These are phyloP conservation scores for Mangifera indica DNA, from an alignment of 345 rosid genomes.

Conservation along the genomic window DNA sequence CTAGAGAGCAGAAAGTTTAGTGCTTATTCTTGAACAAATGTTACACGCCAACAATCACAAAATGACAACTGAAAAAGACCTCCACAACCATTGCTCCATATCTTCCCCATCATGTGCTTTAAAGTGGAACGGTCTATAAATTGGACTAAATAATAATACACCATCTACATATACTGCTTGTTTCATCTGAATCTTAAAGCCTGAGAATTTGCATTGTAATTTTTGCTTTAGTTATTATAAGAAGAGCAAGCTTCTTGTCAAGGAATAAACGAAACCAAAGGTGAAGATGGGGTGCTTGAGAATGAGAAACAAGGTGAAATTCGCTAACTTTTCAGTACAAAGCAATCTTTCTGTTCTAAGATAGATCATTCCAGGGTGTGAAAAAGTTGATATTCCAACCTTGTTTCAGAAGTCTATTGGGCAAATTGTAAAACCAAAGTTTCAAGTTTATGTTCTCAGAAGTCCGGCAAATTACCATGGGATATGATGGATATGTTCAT, in stretches of 20 bases:
- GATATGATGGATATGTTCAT: slow-evolving; percentile 17
- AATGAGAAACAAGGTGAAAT: slow-evolving; percentile 33
- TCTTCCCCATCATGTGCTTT: slow-evolving; percentile 29
- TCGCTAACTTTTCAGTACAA: slow-evolving; percentile 17
- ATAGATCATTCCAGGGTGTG: slow-evolving; percentile 48
- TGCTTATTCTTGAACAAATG: neutral
- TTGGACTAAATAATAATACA: no score
- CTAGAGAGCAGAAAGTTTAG: neutral
- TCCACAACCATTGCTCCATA: slow-evolving; percentile 28
- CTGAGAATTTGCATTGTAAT: neutral
- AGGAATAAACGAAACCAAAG: slow-evolving; percentile 20
- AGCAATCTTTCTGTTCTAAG: slow-evolving; percentile 39
- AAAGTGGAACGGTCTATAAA: slow-evolving; percentile 1
- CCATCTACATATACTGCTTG: slow-evolving; percentile 3
- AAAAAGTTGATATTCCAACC: slow-evolving; percentile 37
- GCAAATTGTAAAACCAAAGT: slow-evolving; percentile 42
- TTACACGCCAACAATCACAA: slow-evolving; percentile 4
- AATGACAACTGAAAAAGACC: slow-evolving; percentile 18
- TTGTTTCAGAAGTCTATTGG: slow-evolving; percentile 48
- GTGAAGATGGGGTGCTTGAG: slow-evolving; percentile 19
- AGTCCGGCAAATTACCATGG: slow-evolving; percentile 36
- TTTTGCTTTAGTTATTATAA: neutral
- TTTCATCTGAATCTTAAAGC: neutral
- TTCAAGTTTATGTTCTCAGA: slow-evolving; percentile 42
- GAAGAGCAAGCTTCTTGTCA: slow-evolving; percentile 13